Percentiles rank a stretch among this genome's conserved stretches.
These are phyloP conservation scores for Picochlorum sp. DNA, from an alignment of 139 green algal species.

Conservation along the genomic window DNA sequence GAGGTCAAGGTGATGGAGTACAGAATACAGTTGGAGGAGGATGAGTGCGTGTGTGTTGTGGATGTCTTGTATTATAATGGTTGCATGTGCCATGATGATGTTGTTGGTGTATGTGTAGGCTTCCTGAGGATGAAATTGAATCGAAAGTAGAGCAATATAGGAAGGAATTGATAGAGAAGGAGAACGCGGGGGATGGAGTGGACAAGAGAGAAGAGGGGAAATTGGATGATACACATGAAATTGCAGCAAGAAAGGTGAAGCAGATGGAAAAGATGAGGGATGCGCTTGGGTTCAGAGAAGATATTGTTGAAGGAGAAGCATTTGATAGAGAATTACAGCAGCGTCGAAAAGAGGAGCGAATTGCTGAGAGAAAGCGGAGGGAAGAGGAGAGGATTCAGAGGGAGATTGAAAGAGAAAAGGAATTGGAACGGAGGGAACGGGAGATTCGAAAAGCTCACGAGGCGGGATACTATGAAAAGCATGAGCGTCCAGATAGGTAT, in stretches of 20 bases:
- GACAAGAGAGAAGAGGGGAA: constrained; percentile 3
- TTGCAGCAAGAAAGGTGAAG: constrained; percentile 65
- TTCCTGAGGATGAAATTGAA: constrained; percentile 53
- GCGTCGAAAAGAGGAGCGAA: constrained; percentile 35
- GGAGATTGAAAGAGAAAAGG: constrained; percentile 13
- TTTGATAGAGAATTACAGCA: constrained; percentile 84
- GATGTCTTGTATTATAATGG: not conserved
- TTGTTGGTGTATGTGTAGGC: constrained; percentile 19
- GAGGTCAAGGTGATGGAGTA: constrained; percentile 82
- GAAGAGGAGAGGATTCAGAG: constrained; percentile 24
- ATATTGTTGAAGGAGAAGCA: constrained; percentile 77
- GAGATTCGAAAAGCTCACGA: not conserved
- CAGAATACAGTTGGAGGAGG: constrained; percentile 69
- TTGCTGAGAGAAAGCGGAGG: constrained; percentile 36
- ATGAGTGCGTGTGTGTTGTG: constrained; percentile 28
- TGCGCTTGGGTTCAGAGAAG: constrained; percentile 52
- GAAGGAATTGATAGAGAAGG: constrained; percentile 18
- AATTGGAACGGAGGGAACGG: not conserved
- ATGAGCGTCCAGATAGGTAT: not conserved
- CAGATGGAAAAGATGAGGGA: constrained; percentile 70
- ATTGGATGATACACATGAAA: constrained; percentile 66
- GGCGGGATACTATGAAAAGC: not conserved
- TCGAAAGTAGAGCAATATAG: constrained; percentile 19
- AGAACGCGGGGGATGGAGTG: constrained; percentile 9
- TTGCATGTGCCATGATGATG: not conserved